phyloP scores from a whole-genome alignment of 2,329 filamentous ascomycete species.

The Cladosporium phlei region DNA sequence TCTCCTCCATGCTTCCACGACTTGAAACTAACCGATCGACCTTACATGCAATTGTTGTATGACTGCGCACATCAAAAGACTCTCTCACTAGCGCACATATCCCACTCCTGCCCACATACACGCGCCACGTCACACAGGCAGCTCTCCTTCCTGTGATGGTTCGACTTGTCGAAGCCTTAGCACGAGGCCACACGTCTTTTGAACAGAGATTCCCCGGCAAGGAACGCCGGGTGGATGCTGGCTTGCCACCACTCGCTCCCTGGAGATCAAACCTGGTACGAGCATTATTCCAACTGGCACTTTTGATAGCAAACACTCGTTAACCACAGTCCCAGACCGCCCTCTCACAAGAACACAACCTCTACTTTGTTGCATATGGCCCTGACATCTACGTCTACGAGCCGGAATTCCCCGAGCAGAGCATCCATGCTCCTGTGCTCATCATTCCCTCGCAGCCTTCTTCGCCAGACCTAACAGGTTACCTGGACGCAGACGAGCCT shows the following conservation, averaged over 20 bases:
- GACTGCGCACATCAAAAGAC: too few relatives aligned
- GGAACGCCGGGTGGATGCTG: conserved; percentile 17
- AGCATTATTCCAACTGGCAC: too few relatives aligned
- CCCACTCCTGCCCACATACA: too few relatives aligned
- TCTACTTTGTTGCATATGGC: conserved; percentile 46
- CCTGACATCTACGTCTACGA: conserved; percentile 39
- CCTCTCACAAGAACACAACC: conserved; percentile 42
- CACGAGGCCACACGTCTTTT: conserved; percentile 20
- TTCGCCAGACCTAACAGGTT: conserved; percentile 25
- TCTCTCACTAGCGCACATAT: too few relatives aligned
- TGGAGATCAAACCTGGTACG: conserved; percentile 11
- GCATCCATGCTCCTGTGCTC: conserved; percentile 34
- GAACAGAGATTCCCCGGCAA: conserved; percentile 26
- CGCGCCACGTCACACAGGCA: neutral
- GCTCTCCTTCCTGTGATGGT: conserved; percentile 3
- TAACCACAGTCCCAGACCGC: too few relatives aligned
- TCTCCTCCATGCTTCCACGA: too few relatives aligned
- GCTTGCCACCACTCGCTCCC: conserved; percentile 7
- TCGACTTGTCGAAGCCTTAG: conserved; percentile 7
- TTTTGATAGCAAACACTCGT: too few relatives aligned
- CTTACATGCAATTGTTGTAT: too few relatives aligned
- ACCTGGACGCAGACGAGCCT: conserved; percentile 35
- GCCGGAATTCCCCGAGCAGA: conserved; percentile 41
- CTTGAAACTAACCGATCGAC: too few relatives aligned
- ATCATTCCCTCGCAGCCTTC: conserved; percentile 37